These are phyloP conservation scores for Eleusine indica DNA, from an alignment of 176 grass and related monocot species.

Conservation along the genomic window DNA sequence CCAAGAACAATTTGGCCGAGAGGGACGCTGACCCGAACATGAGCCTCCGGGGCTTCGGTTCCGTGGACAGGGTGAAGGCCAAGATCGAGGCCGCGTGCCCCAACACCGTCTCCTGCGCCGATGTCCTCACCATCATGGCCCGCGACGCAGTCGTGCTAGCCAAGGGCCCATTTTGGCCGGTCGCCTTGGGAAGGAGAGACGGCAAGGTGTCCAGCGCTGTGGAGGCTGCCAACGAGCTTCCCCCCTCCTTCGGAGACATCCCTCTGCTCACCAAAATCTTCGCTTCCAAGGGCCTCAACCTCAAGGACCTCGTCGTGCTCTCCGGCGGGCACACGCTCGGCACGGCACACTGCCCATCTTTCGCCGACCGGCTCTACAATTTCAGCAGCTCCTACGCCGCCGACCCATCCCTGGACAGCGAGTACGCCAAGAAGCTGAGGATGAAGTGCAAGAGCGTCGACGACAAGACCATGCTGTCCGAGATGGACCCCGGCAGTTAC, in stretches of 20 bases:
- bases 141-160: slow-evolving; percentile 66
- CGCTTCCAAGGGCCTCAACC: slow-evolving; percentile 22
- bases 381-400: slow-evolving; percentile 41
- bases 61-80: slow-evolving; percentile 70
- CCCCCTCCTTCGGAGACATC: slow-evolving; percentile 1
- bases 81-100: slow-evolving; percentile 64
- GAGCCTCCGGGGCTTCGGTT: slow-evolving; percentile 58
- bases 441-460: slow-evolving; percentile 44
- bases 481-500: slow-evolving; percentile 87
- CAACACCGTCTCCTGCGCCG: slow-evolving; percentile 62
- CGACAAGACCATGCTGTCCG: slow-evolving; percentile 45
- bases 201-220: slow-evolving; percentile 21
- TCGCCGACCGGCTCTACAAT: slow-evolving; percentile 58
- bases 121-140: slow-evolving; percentile 63
- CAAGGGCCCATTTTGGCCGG: slow-evolving; percentile 27
- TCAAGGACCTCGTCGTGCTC: slow-evolving; percentile 50
- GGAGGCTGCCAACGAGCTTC: slow-evolving; percentile 13
- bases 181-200: slow-evolving; percentile 37
- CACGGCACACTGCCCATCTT: slow-evolving; percentile 54
- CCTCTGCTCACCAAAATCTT: slow-evolving; percentile 32
- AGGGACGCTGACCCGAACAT: slow-evolving; percentile 60
- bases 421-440: slow-evolving; percentile 59
- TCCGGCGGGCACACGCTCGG: slow-evolving; percentile 67
- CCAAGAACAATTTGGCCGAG: slow-evolving; percentile 51
- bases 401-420: slow-evolving; percentile 56